Conservation (phyloP, 805 yeast genomes). For the Wickerhamiella siamensis region DNA sequence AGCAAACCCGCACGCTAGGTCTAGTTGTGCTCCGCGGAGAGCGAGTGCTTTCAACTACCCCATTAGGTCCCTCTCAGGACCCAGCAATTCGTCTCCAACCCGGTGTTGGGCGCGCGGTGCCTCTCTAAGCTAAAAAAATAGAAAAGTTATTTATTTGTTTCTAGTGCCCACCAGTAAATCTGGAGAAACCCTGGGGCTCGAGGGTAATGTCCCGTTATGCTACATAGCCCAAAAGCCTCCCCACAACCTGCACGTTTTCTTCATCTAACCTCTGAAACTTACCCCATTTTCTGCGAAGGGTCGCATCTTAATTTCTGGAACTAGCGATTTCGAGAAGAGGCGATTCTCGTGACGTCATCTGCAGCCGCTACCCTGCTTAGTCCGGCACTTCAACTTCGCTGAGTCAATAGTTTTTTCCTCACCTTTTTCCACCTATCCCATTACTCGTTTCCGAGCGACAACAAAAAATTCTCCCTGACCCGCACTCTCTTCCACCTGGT, state of each 20-base stretch:
- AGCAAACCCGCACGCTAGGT: constrained; percentile 64
- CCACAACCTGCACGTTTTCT: too few relatives aligned
- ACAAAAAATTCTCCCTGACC: background rate
- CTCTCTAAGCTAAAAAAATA: too few relatives aligned
- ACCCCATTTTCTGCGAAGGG: too few relatives aligned
- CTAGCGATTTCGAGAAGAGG: too few relatives aligned
- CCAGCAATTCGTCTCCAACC: background rate
- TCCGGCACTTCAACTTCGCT: background rate
- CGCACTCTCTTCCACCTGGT: background rate
- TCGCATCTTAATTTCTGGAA: too few relatives aligned
- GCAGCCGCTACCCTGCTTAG: background rate
- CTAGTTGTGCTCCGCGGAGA: constrained; percentile 79
- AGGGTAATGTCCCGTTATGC: too few relatives aligned
- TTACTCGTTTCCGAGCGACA: background rate
- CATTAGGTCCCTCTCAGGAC: constrained; percentile 17
- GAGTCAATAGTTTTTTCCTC: background rate
- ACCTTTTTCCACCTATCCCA: background rate
- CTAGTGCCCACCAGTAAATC: too few relatives aligned
- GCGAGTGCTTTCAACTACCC: constrained; percentile 55
- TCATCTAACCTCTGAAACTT: too few relatives aligned
- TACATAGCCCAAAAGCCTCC: too few relatives aligned
- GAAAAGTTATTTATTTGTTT: too few relatives aligned
- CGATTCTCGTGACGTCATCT: background rate
- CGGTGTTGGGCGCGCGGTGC: background rate
- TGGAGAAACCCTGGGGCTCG: too few relatives aligned